Evolutionary conservation across 2,329 filamentous ascomycete genomes (phyloP), one percentile per base, ranked within the genome.

Genomic region (Xylariaceae sp.): DNA sequence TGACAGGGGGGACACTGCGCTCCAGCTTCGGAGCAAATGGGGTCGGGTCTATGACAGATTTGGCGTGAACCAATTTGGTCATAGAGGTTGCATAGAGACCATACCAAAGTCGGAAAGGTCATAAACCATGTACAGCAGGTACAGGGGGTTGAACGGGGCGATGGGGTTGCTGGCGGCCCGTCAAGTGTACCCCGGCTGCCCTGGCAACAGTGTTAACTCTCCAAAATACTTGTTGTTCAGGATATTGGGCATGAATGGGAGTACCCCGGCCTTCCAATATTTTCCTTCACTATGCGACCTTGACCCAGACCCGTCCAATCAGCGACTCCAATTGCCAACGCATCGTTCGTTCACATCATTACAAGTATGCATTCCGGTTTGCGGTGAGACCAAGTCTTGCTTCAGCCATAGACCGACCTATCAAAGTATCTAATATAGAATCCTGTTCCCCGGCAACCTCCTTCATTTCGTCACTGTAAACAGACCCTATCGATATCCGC

Each of bases 331-430:
- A 24, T 38, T 41, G 39, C 44, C 46, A 45, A 53, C 51, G 52
- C 52, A 49, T 53, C 53, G 45, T 53, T 50, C 49, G 41, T 49
- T 49, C 23, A n/a, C n/a, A n/a, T n/a, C n/a, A n/a, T n/a, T n/a
- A n/a, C n/a, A n/a, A n/a, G n/a, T 11, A 24, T 24, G 21, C 21
- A 24, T 24, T 24, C 21, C 21, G 21, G 21, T 31, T 48, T 37
- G 13, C 29, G 12, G 29, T 42, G 41, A 41, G n/a, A 44, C 43
- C 35, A 18, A n/a, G n/a, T n/a, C n/a, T 13, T 38, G 13, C 8
- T 18, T 38, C 29, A 11, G 30, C 17, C 24, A 31, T 34, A 17
- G 13, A 19, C 24, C 18, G 7, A 33, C 31, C 36, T 47, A 35
- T 27, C 19, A 30, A 40, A 13, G 23, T 18, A n/a, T 9, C 13